Evolutionary conservation across 2,329 filamentous ascomycete genomes (phyloP), one percentile per base, ranked within the genome.

Genomic region (Clonostachys sp.): DNA sequence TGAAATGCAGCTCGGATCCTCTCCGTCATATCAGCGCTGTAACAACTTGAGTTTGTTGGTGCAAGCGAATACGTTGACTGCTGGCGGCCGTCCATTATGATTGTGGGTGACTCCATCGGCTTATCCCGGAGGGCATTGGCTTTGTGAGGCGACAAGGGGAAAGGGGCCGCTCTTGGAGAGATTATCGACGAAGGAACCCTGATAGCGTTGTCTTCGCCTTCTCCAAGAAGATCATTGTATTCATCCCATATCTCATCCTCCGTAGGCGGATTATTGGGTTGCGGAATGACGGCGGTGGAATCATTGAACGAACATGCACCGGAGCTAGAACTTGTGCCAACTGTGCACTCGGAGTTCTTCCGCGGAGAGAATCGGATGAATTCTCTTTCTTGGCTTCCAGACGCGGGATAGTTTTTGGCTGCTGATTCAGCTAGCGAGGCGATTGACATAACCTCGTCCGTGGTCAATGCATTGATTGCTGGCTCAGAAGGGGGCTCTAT

Each of bases 171-270:
- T 24, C 73, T 71, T 1, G 82, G 83, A 1, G 80, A 82, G 1
- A 74, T 77, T 6, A 75, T 69, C 1, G 80, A 82, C 2, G 68
- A 66, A 3, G 75, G 74, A 2, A 66, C 66, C 52, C 71, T 70
- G 34, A 59, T 49, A 1, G 62, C 61, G 10, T 74, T 76, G 12
- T 89, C 84, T 45, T 49, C 47, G 12, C 47, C 47, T 18, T n/a
- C 36, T 13, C 88, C 87, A 46, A 96, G 79, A 12, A 96, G 71
- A 57, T 96, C 92, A 54, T 97, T 85, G 60, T 95, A 96, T 65
- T 95, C 92, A 45, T 91, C 85, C 92, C 92, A 97, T 2, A 96
- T 79, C 60, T 96, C 92, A 57, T 96, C 92, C 54, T 95, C 88
- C 1, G 72, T 81, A 5, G 85, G 75, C 0, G 81, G 84, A 5